Percentiles rank a stretch among this genome's conserved stretches.
Evolutionary conservation across 164 flowering plant genomes (phyloP).

Genomic region (Aristolochia fimbriata): DNA sequence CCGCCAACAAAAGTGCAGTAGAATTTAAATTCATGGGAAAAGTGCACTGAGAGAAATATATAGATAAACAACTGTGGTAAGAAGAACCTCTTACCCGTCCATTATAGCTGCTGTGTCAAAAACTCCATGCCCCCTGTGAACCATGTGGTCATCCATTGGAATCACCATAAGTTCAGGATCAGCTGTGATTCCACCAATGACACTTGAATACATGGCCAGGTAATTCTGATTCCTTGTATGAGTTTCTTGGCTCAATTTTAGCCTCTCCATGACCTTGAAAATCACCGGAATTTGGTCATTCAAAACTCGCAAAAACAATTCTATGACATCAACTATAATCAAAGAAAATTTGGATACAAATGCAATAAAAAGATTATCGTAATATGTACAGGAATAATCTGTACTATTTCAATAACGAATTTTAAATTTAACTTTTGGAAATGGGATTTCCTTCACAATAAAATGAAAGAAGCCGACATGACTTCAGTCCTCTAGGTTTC

Average conservation of each 20-base stretch:
- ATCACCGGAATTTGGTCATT: background rate
- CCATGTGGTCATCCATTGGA: conserved; percentile 92
- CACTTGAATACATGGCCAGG: conserved; percentile 83
- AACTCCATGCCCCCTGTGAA: conserved; percentile 93
- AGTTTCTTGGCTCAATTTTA: conserved; percentile 28
- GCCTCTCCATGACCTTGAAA: conserved; percentile 51
- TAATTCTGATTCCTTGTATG: conserved; percentile 45
- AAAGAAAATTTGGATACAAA: background rate
- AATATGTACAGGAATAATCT: too few species aligned
- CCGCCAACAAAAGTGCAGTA: too few species aligned
- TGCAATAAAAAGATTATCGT: too few species aligned
- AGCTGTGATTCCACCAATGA: conserved; percentile 70
- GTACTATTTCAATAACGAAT: background rate
- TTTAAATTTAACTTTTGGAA: background rate
- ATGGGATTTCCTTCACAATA: background rate
- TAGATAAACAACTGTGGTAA: background rate
- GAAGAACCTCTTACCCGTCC: conserved; percentile 48
- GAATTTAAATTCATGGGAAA: too few species aligned
- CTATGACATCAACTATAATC: background rate
- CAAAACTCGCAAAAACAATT: background rate
- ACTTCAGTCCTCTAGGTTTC: background rate
- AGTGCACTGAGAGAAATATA: too few species aligned
- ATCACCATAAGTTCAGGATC: conserved; percentile 78
- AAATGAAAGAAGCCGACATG: too few species aligned
- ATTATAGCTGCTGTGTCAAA: conserved; percentile 83